Evolutionary conservation across 2,329 filamentous ascomycete species (phyloP), one percentile per base, ranked within the genome.

Genomic region (Harringtonia aguacate): DNA sequence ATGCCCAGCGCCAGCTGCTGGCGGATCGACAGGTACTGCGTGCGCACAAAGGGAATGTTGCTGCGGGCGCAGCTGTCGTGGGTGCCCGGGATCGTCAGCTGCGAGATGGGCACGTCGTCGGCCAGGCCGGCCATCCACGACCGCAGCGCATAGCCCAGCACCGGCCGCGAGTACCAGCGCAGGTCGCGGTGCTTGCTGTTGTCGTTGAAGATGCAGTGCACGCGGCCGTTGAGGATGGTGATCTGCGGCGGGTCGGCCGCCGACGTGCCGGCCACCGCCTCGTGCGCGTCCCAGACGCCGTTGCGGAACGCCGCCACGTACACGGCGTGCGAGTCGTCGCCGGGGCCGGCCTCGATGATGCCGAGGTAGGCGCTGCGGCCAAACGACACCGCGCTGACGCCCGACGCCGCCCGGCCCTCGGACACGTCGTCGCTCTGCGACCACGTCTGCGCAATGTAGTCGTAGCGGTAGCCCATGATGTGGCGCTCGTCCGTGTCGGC

Each of bases 1-100:
- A 86, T 73, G 3, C 83, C 83, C 50, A 85, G 79, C 18, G 73
- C 66, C n/a, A 86, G 68, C 57, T 86, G 82, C 47, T 76, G 72
- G 36, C 62, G 60, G 0, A 81, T 69, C 27, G 71, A 69, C 17
- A 82, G 75, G 31, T 77, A 73, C 61, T 86, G 82, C 52, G 82
- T 86, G 34, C 81, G 73, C n/a, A 86, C 82, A 9, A 79, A 84
- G 0, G 81, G 81, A 10, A 59, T 53, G 37, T 50, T 54, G 45
- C 53, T 56, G 38, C 57, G 48, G 33, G 58, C 58, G 51, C 69
- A 73, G 18, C 79, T 82, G 58, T 86, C 86, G 63, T 86, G 82
- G 0, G 82, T 86, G 45, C 82, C 82, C 1, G 82, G 82, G 38
- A 86, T 81, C 7, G 78, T 83, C 22, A 86, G 65, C 1, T 72